phyloP scores from a whole-genome alignment of 768 basidiomycete species.

The Macrolepiota albuminosa region DNA sequence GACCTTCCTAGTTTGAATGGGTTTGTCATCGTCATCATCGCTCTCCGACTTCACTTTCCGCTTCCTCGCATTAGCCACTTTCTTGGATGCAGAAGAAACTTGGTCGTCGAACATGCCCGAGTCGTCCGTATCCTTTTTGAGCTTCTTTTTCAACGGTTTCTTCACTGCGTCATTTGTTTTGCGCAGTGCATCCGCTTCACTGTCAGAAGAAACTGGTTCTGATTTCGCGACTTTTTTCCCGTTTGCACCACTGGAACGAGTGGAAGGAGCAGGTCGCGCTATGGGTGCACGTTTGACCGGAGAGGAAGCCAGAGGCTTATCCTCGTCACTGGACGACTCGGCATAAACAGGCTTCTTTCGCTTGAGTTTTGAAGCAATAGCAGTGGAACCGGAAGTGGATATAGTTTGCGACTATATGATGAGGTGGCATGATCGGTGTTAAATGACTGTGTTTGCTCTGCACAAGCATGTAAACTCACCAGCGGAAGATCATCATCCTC shows the following conservation, averaged over 20 bases:
- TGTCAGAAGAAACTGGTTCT: constrained; percentile 31
- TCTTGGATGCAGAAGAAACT: constrained; percentile 31
- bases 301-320: constrained; percentile 68
- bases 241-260: constrained; percentile 38
- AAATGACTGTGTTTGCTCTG: constrained; percentile 3
- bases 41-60: constrained; percentile 48
- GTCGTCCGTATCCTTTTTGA: constrained; percentile 39
- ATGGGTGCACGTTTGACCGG: constrained; percentile 52
- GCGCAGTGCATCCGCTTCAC: constrained; percentile 39
- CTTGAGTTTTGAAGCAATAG: constrained; percentile 39
- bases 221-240: constrained; percentile 32
- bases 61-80: constrained; percentile 31
- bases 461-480: constrained; percentile 36
- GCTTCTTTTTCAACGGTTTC: constrained; percentile 61
- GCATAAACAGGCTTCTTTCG: constrained; percentile 53
- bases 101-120: constrained; percentile 32
- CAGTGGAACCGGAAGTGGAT: constrained; percentile 40
- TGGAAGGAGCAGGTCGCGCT: constrained; percentile 29
- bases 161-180: constrained; percentile 40
- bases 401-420: constrained; percentile 49
- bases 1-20: constrained; percentile 38
- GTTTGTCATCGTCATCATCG: constrained; percentile 42
- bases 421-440: constrained; percentile 21
- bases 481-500: constrained; percentile 71
- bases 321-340: constrained; percentile 68